Conservation (phyloP, 2,329 filamentous ascomycete genomes). For the Lanzia echinophila region DNA sequence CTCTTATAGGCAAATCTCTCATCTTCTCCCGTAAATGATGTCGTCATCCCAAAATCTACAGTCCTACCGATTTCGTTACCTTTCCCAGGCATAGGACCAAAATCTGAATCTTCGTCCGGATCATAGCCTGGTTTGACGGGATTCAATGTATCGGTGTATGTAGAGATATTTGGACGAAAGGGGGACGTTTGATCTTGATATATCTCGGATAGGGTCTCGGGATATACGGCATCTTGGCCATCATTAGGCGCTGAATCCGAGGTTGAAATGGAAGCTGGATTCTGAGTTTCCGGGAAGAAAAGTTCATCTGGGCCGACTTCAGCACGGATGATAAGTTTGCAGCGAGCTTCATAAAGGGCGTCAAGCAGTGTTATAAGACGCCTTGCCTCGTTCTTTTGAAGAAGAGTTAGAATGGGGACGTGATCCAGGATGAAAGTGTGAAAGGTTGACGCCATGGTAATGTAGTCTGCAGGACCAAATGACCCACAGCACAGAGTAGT, state of each 20-base stretch:
- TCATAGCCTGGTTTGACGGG: slow-evolving; percentile 42
- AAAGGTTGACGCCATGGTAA: slow-evolving; percentile 71
- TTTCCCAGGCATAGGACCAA: slow-evolving; percentile 34
- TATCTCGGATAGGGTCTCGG: slow-evolving; percentile 65
- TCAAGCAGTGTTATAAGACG: slow-evolving; percentile 76
- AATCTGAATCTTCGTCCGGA: slow-evolving; percentile 52
- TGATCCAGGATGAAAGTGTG: slow-evolving; percentile 70
- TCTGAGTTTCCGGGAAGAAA: slow-evolving; percentile 61
- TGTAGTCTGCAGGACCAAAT: slow-evolving; percentile 76
- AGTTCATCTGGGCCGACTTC: slow-evolving; percentile 62
- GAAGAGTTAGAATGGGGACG: slow-evolving; percentile 58
- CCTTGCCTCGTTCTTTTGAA: slow-evolving; percentile 74
- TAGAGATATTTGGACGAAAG: slow-evolving; percentile 72
- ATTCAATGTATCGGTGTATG: slow-evolving; percentile 42
- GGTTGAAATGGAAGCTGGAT: slow-evolving; percentile 5
- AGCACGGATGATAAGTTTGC: slow-evolving; percentile 65
- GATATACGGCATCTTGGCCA: slow-evolving; percentile 47
- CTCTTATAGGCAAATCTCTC: slow-evolving; percentile 77
- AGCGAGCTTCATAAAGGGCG: slow-evolving; percentile 74
- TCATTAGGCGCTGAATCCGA: slow-evolving; percentile 33
- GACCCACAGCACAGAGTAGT: slow-evolving; percentile 54
- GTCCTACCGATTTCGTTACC: slow-evolving; percentile 33
- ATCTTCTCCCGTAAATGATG: slow-evolving; percentile 71
- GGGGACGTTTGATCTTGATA: slow-evolving; percentile 72
- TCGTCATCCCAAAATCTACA: slow-evolving; percentile 58